Base-by-base conservation (phyloP, 768 basidiomycete species). In the Russula ochroleuca region DNA sequence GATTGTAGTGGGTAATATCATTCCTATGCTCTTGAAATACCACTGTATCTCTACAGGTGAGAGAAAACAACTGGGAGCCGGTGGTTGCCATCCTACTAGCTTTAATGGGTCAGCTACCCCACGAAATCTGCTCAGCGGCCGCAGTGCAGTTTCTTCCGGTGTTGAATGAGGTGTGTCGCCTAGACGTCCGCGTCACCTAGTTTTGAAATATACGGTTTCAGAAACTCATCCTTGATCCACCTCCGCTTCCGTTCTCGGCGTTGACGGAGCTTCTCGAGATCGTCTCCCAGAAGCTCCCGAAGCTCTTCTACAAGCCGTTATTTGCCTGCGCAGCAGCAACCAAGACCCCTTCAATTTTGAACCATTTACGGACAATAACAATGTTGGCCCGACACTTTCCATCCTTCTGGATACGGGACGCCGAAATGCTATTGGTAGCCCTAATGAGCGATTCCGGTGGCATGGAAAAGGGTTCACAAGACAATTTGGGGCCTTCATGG, bases 351-450 rank as follows among this genome's bases (percentile, higher is more conserved):
- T 80, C 13, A 13, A 77, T 88, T 11, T 77, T 83, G 13, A 83
- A 81, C 58, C 82, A 88, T 64, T 78, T 90, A 0, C 79, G 82
- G 50, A 77, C 79, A 4, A 70, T 91, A 51, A 74, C 77, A 15
- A 77, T 81, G 2, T 67, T 87, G 59, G 76, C 82, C 5, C 79
- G 77, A 35, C 81, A 83, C 69, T 74, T 88, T 17, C 78, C 81
- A 2, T 83, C 84, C 64, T 83, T 85, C 68, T 90, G 87, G 88
- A 78, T 78, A 8, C 78, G 81, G 25, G 84, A 90, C 71, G 77
- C 84, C 7, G 89, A 90, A 68, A 91, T 92, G 88, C 75, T 90
- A 68, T 78, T 85, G 4, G 79, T 90, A 2, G 88, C 85, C 11
- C 70, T 90, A 47, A 81, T 87, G 79, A 83, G 80, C 61, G 82